Evolutionary conservation across 1,284 basidiomycete species (phyloP).

Genomic region (Malassezia globosa): DNA sequence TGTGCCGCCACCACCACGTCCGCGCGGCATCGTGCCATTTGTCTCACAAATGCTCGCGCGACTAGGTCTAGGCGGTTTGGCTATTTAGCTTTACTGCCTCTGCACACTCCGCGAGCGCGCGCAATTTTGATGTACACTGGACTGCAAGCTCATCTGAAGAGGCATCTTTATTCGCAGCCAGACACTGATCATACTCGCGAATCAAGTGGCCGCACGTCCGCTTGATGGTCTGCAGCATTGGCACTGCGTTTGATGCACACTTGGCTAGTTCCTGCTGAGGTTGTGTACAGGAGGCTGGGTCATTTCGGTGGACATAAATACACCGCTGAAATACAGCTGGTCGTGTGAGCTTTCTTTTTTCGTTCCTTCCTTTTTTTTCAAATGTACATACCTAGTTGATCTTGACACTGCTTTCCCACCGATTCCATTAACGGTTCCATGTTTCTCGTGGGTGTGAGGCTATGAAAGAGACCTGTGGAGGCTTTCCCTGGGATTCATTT

Average conservation of each 20-base stretch:
- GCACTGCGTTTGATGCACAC: conserved; percentile 37
- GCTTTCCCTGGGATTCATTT: too few relatives aligned
- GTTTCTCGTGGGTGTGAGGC: background rate
- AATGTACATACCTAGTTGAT: conserved; percentile 7
- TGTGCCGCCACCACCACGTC: background rate
- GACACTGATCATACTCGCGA: conserved; percentile 36
- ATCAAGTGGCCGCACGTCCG: conserved; percentile 29
- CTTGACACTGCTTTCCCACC: conserved; percentile 11
- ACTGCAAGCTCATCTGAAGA: conserved; percentile 30
- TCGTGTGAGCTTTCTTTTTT: background rate
- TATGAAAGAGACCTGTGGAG: too few relatives aligned
- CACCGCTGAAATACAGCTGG: conserved; percentile 32
- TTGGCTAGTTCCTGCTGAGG: conserved; percentile 28
- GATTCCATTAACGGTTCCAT: conserved; percentile 17
- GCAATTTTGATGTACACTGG: conserved; percentile 31
- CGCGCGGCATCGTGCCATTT: background rate
- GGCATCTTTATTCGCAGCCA: conserved; percentile 20
- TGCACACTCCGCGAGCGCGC: conserved; percentile 35
- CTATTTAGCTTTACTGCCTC: conserved; percentile 28
- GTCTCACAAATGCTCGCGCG: conserved; percentile 7
- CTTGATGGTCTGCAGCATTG: conserved; percentile 35
- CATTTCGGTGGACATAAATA: conserved; percentile 32
- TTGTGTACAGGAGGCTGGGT: conserved; percentile 24
- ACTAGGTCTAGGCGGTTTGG: conserved; percentile 1
- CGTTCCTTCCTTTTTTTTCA: too few relatives aligned